Base-by-base conservation (phyloP, 441 rosid species). In the Capsella rubella region DNA sequence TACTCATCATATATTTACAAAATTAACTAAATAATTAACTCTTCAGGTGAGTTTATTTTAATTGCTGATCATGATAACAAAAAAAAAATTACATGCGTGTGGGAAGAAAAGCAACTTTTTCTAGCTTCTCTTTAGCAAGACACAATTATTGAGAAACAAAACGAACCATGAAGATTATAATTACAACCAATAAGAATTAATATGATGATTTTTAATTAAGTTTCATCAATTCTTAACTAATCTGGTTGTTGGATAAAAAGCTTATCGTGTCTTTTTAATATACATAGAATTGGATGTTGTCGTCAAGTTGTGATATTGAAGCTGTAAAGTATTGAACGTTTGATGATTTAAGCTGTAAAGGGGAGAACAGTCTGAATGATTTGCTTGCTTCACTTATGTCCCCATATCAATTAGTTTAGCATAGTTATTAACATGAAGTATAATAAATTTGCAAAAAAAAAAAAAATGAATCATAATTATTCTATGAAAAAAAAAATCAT, bases 301-400 rank as follows among this genome's bases (percentile, higher is more conserved):
- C 59, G 34, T 62, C 43, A 46, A 75, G 45, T 69, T 69, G 50
- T 53, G 71, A 69, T 46, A 27, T 54, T 39, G 65, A 64, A 69
- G 71, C 54, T 69, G 79, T 63, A 76, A 76, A 76, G 75, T 55
- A 43, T 9, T 46, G 29, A 62, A 10, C 53, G 63, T 63, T 50
- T 31, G 63, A 51, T 61, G 51, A 35, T 51, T 60, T 69, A 69
- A 46, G 70, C 64, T 75, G 79, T 69, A 76, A 76, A 76, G 79
- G 39, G 66, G 40, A 29, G 75, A 55, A 69, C 40, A 51, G 52
- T 49, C 54, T 53, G 25, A 69, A 69, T 63, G 71, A 76, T 69
- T 62, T 56, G 74, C 61, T 58, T 49, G 42, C 51, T 59, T 67
- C 67, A 29, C 39, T 42, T 42, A 3, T 43, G 31, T 29, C 54